A percentile compares a stretch with the other conserved stretches of the same genome.
These are phyloP conservation scores for Amylostereum chailletii DNA, from an alignment of 1,284 basidiomycete species.

Conservation along the genomic window DNA sequence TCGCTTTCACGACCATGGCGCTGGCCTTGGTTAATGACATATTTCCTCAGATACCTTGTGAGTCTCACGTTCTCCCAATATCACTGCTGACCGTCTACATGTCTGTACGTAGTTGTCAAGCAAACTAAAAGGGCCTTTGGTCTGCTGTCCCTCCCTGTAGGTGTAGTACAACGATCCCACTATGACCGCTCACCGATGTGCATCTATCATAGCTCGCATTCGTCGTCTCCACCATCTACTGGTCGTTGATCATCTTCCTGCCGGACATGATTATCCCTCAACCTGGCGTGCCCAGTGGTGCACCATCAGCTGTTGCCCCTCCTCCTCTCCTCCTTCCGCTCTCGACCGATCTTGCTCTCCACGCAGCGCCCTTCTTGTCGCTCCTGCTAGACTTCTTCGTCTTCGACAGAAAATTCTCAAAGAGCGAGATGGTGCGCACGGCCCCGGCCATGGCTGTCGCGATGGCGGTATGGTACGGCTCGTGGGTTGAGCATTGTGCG, in stretches of 20 bases:
- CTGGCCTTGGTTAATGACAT: slow-evolving; percentile 40
- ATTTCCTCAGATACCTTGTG: slow-evolving; percentile 31
- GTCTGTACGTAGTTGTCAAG: slow-evolving; percentile 26
- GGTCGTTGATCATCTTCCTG: slow-evolving; percentile 45
- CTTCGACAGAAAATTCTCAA: slow-evolving; percentile 54
- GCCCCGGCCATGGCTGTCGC: slow-evolving; percentile 36
- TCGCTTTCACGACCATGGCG: slow-evolving; percentile 44
- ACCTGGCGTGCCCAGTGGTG: slow-evolving; percentile 22
- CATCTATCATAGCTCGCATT: slow-evolving; percentile 40
- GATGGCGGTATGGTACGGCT: slow-evolving; percentile 45
- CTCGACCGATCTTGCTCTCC: slow-evolving; percentile 56
- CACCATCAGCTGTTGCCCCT: slow-evolving; percentile 27
- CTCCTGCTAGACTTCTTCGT: slow-evolving; percentile 65
- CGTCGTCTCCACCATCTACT: slow-evolving; percentile 68
- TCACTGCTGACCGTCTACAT: slow-evolving; percentile 2
- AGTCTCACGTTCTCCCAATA: not conserved
- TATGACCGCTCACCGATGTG: slow-evolving; percentile 3
- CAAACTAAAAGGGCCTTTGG: slow-evolving; percentile 45
- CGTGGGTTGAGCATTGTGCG: slow-evolving; percentile 67
- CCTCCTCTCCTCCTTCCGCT: slow-evolving; percentile 46
- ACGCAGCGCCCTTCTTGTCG: slow-evolving; percentile 52
- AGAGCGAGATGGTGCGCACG: slow-evolving; percentile 30
- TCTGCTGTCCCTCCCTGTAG: slow-evolving; percentile 54
- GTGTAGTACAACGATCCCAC: slow-evolving; percentile 11
- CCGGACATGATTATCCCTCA: slow-evolving; percentile 44